Evolutionary conservation across 2,329 filamentous ascomycete species (phyloP).

Genomic region (Xylariaceae sp.): DNA sequence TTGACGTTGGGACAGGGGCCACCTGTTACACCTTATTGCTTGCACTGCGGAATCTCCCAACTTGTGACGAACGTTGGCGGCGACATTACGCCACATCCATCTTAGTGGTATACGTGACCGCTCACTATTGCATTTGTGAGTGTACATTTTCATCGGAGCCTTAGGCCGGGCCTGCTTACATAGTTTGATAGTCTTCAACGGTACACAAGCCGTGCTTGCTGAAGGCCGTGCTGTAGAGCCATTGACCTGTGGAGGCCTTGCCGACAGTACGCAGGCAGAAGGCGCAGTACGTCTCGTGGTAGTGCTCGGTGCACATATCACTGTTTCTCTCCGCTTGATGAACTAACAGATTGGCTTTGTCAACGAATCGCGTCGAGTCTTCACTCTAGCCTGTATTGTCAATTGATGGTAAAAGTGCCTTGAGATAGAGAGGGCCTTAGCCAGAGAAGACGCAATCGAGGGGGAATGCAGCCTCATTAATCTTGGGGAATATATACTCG

Average conservation of each 20-base stretch:
- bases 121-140: conserved; percentile 4
- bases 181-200: conserved; percentile 3
- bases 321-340: background rate
- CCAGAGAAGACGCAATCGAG: no score
- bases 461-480: no score
- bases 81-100: conserved; percentile 1
- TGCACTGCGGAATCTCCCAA: background rate
- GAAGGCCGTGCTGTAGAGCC: background rate
- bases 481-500: no score
- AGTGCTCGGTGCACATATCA: conserved; percentile 25
- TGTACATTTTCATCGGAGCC: background rate
- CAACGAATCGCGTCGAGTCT: no score
- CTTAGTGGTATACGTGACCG: background rate
- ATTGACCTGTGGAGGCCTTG: conserved; percentile 1
- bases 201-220: background rate
- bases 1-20: no score
- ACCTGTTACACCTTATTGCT: background rate
- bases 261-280: conserved; percentile 4
- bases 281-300: conserved; percentile 21
- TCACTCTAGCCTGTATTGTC: no score
- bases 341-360: no score
- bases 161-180: conserved; percentile 1
- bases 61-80: background rate
- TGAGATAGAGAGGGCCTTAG: no score
- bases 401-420: no score